Evolutionary conservation across 129 eudicot genomes (phyloP).

Genomic region (Escallonia herrerae): DNA sequence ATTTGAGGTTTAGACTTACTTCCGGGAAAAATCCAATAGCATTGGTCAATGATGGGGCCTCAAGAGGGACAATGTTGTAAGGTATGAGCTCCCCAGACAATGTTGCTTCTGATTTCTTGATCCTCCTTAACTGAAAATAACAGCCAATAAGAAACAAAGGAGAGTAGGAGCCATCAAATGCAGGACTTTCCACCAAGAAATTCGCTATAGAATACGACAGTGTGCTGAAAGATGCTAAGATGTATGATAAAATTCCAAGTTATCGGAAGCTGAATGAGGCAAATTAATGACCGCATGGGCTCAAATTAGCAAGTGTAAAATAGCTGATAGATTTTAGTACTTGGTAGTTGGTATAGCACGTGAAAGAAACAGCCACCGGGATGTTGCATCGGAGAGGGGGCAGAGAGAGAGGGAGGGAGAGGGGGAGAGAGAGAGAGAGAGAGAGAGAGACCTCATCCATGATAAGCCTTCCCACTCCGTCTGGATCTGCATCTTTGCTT

Average conservation of each 20-base stretch:
- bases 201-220: neutral
- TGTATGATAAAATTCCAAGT: neutral
- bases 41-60: conserved; percentile 76
- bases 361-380: neutral
- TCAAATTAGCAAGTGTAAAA: conserved; percentile 4
- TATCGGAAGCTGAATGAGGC: neutral
- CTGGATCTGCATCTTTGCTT: conserved; percentile 67
- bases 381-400: neutral
- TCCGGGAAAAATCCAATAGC: conserved; percentile 91
- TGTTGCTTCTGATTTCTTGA: conserved; percentile 71
- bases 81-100: conserved; percentile 77
- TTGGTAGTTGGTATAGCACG: neutral
- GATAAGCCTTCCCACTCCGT: conserved; percentile 61
- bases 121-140: conserved; percentile 59
- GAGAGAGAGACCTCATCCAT: conserved; percentile 55
- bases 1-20: conserved; percentile 38
- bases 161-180: conserved; percentile 1
- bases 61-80: conserved; percentile 91
- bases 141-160: neutral
- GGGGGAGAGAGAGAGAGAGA: neutral
- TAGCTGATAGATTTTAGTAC: neutral
- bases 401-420: too few relatives aligned
- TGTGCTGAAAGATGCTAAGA: too few relatives aligned
- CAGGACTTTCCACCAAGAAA: neutral
- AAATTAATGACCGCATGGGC: neutral